Base-by-base conservation (phyloP, 108 stramenopile species). In the Pseudonitzschia delicatissima region DNA sequence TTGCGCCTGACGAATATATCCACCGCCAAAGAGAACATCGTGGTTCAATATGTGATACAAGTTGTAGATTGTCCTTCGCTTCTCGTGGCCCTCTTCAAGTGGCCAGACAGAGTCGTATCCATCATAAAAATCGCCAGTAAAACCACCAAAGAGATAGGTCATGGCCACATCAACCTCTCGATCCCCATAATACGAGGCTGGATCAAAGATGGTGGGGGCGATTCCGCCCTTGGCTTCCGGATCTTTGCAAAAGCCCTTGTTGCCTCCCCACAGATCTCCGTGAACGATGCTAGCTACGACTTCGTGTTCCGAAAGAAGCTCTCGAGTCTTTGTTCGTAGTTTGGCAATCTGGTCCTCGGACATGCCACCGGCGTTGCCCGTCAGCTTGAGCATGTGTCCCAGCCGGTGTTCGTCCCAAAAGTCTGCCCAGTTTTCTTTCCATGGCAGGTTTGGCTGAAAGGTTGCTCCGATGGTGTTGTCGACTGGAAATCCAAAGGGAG, bases 211-310 rank as follows among this genome's bases (percentile, higher is more conserved):
- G 23, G 81, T 84, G 17, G 87, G 87, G 0, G 78, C 47, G 4
- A 82, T 70, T 25, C 60, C 62, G 5, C 71, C 81, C n/a, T 72
- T 62, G 6, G 29, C 53, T 17, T 33, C 32, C 9, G 11, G 12
- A 17, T 72, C 74, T 52, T 70, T 67, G 60, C 76, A 73, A 64
- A 77, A 85, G 0, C 86, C 86, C 44, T 81, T 81, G 67, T 93
- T 93, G 26, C 91, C 91, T 23, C 85, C 84, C 91, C 91, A 93
- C 15, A 93, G 62, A 69, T 93, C 91, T 9, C 91, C 91, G 47
- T 93, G 91, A 5, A 93, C 42, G 13, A 90, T 45, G 26, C 84
- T 80, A 3, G 53, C 53, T 0, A 55, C 32, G n/a, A 55, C 17
- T 17, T 88, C 87, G 47, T 59, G 35, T 3, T 29, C 53, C 29